A percentile compares a stretch with the other conserved stretches of the same genome.
Evolutionary conservation across 495 filamentous ascomycete species (phyloP).

Genomic region (Hypoxylon intermedium): DNA sequence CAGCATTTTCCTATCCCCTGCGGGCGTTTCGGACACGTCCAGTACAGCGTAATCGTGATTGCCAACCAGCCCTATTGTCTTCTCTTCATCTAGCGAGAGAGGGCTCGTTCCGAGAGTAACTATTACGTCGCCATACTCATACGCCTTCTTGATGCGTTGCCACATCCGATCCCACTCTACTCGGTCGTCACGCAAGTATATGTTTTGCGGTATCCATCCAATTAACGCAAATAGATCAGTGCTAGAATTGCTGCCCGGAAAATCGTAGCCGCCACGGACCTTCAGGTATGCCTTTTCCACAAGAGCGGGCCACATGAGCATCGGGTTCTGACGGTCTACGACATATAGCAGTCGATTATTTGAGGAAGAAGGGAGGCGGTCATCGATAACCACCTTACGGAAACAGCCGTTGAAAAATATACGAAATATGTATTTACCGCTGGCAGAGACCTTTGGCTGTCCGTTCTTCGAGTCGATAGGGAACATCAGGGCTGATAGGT

Average conservation of each 20-base stretch:
- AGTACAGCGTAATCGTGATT: constrained; percentile 96
- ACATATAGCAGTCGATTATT: constrained; percentile 81
- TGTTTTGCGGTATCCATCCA: constrained; percentile 96
- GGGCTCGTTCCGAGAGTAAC: constrained; percentile 90
- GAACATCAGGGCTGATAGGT: constrained; percentile 71
- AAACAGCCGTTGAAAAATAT: constrained; percentile 95
- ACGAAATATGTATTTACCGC: constrained; percentile 88
- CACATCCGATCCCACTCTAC: constrained; percentile 76
- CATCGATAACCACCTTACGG: constrained; percentile 87
- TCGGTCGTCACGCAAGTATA: constrained; percentile 87
- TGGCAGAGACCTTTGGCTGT: constrained; percentile 67
- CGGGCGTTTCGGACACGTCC: constrained; percentile 67
- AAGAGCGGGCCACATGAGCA: constrained; percentile 87
- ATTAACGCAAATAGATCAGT: constrained; percentile 90
- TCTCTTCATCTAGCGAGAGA: constrained; percentile 74
- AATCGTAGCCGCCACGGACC: constrained; percentile 93
- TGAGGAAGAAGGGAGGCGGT: constrained; percentile 79
- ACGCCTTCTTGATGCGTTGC: constrained; percentile 76
- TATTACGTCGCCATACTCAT: constrained; percentile 80
- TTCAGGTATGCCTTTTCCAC: constrained; percentile 99
- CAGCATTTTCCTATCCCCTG: constrained; percentile 70
- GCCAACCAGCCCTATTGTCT: constrained; percentile 78
- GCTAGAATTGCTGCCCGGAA: constrained; percentile 97
- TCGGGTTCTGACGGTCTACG: constrained; percentile 81
- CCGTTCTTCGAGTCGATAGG: constrained; percentile 68